Percentiles rank a stretch among this genome's conserved stretches.
Evolutionary conservation across 345 rosid species (phyloP).

Genomic region (Citrus medica): DNA sequence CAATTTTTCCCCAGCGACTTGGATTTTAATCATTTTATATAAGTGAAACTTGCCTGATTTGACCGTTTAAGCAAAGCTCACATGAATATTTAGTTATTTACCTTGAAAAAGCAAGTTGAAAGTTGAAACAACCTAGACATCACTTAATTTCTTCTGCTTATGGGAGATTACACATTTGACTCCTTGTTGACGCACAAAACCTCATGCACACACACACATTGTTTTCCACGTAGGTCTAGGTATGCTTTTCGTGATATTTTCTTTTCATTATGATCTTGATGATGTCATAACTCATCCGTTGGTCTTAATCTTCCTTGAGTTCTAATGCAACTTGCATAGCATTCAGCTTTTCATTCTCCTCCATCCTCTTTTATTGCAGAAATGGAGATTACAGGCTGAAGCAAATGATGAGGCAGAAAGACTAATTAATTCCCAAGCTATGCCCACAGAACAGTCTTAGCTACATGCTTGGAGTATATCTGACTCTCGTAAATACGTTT

Average conservation of each 20-base stretch:
- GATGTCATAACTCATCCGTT: not conserved
- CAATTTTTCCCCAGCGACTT: not conserved
- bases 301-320: not conserved
- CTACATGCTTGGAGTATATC: not conserved
- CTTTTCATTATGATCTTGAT: not conserved
- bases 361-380: conserved; percentile 35
- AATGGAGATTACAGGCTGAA: conserved; percentile 89
- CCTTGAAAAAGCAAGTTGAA: not conserved
- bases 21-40: not conserved
- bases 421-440: conserved; percentile 66
- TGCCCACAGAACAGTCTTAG: conserved; percentile 29
- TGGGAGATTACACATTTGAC: not conserved
- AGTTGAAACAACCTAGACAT: not conserved
- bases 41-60: not conserved
- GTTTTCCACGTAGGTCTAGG: not conserved
- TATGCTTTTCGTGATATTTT: not conserved
- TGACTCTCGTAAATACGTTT: not conserved
- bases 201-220: not conserved
- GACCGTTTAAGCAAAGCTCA: not conserved
- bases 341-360: not conserved
- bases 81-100: not conserved
- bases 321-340: not conserved
- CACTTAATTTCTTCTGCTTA: not conserved
- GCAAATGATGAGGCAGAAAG: conserved; percentile 96
- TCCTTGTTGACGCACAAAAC: not conserved